Base-by-base conservation (phyloP, 257 asterid species). In the Solanum rostratum region DNA sequence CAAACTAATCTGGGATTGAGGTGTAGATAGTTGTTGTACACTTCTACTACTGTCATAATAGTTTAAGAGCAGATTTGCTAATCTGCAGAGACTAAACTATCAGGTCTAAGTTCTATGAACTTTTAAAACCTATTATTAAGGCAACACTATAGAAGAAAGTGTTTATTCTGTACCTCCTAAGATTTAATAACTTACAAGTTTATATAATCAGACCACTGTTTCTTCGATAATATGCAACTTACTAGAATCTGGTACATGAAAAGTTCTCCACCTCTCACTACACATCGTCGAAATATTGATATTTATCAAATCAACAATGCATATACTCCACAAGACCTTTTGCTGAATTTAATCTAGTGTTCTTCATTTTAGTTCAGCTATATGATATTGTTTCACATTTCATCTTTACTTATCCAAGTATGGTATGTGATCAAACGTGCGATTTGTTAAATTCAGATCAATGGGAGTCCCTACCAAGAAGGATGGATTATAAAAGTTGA, bases 401-500 rank as follows among this genome's bases (percentile, higher is more conserved):
- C 63, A 27, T 76, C 63, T 49, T 24, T 9, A 50, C 45, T 49
- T 49, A 15, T 49, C 29, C 10, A 2, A 2, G 5, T 78, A 50
- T 74, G 43, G 41, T 46, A 74, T 15, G 45, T 78, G 45, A 50
- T 78, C 46, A 15, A 78, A 9, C 15, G 15, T 78, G 45, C 63
- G 4, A 78, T 78, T 10, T 78, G 46, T 50, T 5, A 1, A 24
- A 78, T 50, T 49, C 15, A 95, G 98, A 90, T 95, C 30, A 95
- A 95, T 24, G 92, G 89, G 13, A 94, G 97, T 90, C 98, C 98
- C 0, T 96, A 93, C n/a, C 89, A 92, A 62, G 92, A 93, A 20
- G 99, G 99, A 86, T 96, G 99, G 99, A 92, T 96, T 85, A 94
- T 96, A 86, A 96, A 95, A 92, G 99, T 96, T 29, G 97, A 93